These are phyloP conservation scores for Pseudotulostoma volvatum DNA, from an alignment of 495 filamentous ascomycete species.

Conservation along the genomic window DNA sequence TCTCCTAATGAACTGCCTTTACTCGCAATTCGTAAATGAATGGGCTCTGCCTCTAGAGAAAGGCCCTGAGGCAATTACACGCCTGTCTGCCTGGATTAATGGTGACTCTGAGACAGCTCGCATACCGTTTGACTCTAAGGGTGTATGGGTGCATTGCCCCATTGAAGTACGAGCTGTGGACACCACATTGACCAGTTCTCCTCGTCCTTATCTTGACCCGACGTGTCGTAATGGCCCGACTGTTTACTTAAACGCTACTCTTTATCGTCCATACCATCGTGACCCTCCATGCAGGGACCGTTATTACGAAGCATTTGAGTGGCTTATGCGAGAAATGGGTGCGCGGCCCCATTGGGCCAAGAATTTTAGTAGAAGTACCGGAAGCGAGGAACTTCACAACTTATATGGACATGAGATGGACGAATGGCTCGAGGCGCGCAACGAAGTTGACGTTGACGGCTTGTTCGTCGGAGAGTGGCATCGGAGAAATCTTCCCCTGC, in stretches of 20 bases:
- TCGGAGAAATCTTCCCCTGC: conserved; percentile 45
- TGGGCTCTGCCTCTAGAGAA: conserved; percentile 86
- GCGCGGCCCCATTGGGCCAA: conserved; percentile 97
- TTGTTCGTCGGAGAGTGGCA: conserved; percentile 93
- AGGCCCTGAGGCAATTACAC: conserved; percentile 73
- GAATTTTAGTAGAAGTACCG: conserved; percentile 49
- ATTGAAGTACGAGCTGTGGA: conserved; percentile 83
- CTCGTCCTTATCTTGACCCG: conserved; percentile 67
- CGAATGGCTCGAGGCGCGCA: conserved; percentile 49
- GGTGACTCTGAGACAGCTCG: conserved; percentile 34
- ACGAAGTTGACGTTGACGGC: conserved; percentile 69
- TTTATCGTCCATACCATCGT: conserved; percentile 74
- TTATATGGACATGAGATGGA: conserved; percentile 41
- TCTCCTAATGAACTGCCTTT: conserved; percentile 89
- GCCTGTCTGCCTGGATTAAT: conserved; percentile 75
- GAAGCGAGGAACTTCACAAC: conserved; percentile 26
- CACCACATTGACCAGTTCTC: conserved; percentile 36
- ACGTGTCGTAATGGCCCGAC: conserved; percentile 51
- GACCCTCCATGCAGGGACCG: conserved; percentile 63
- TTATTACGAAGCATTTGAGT: conserved; percentile 92
- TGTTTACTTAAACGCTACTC: conserved; percentile 87
- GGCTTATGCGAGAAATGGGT: conserved; percentile 80
- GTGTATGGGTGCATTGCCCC: conserved; percentile 79
- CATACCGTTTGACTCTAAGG: conserved; percentile 68
- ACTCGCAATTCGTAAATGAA: conserved; percentile 93